Percentiles rank a stretch among this genome's conserved stretches.
Conservation (phyloP, 2,329 filamentous ascomycete genomes). For the Cytospora mali region DNA sequence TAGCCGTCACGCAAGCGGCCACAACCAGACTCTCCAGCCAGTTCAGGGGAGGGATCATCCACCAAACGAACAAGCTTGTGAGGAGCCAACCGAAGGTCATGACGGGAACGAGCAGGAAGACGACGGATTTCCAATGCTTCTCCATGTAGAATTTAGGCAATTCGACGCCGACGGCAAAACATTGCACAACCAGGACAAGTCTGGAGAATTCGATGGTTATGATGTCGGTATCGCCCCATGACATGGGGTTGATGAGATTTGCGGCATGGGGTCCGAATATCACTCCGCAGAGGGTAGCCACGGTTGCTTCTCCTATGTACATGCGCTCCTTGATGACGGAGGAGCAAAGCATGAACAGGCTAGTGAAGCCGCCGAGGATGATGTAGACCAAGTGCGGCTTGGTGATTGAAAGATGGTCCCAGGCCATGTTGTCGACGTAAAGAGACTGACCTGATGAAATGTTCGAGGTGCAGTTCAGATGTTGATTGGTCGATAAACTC, state of each 20-base stretch:
- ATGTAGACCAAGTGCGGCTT: constrained; percentile 97
- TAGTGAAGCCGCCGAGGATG: constrained; percentile 96
- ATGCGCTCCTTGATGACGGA: constrained; percentile 97
- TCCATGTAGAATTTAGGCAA: constrained; percentile 97
- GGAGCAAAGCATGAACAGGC: constrained; percentile 97
- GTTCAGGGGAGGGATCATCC: constrained; percentile 74
- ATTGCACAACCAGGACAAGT: constrained; percentile 88
- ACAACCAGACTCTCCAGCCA: constrained; percentile 90
- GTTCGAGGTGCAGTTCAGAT: constrained; percentile 1
- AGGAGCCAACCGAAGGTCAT: constrained; percentile 97
- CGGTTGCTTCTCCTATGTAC: constrained; percentile 97
- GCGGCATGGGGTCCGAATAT: constrained; percentile 87
- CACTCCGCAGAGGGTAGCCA: constrained; percentile 84
- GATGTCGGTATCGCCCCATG: constrained; percentile 83
- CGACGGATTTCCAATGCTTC: constrained; percentile 91
- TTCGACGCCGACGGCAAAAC: constrained; percentile 89
- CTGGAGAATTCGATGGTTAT: constrained; percentile 88
- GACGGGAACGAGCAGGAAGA: constrained; percentile 85
- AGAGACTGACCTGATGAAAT: background rate
- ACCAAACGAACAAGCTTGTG: constrained; percentile 93
- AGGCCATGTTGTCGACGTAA: constrained; percentile 60
- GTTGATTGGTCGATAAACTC: background rate
- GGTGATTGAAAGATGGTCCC: constrained; percentile 83
- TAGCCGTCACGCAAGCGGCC: constrained; percentile 94
- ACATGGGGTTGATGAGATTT: constrained; percentile 73